phyloP scores from a whole-genome alignment of 768 basidiomycete genomes.

The Lactarius akahatsu region DNA sequence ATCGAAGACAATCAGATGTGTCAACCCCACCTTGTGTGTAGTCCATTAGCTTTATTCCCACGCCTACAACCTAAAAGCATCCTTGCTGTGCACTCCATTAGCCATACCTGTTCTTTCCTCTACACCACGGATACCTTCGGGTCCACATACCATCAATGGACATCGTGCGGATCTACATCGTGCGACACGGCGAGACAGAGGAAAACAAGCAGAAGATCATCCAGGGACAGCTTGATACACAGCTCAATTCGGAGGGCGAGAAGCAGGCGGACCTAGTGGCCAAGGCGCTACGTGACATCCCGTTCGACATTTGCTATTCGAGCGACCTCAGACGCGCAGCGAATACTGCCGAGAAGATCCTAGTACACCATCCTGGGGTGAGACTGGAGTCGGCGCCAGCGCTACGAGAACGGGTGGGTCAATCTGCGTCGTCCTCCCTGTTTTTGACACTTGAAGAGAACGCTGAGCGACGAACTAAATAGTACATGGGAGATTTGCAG shows the following conservation, averaged over 20 bases:
- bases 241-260: constrained; percentile 60
- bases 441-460: not conserved
- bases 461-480: not conserved
- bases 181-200: constrained; percentile 79
- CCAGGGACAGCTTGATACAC: constrained; percentile 74
- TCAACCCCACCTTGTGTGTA: not conserved
- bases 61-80: too few species aligned
- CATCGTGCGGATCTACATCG: constrained; percentile 55
- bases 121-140: not conserved
- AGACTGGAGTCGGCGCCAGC: constrained; percentile 44
- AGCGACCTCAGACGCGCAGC: constrained; percentile 73
- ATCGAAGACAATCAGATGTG: not conserved
- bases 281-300: constrained; percentile 50
- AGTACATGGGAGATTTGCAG: constrained; percentile 66
- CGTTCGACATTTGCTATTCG: constrained; percentile 59
- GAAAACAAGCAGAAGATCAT: constrained; percentile 61
- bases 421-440: not conserved
- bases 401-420: constrained; percentile 66
- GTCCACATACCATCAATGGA: constrained; percentile 30
- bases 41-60: not conserved
- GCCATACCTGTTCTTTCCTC: not conserved
- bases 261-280: constrained; percentile 60
- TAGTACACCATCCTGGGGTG: constrained; percentile 51
- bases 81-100: not conserved
- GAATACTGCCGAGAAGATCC: constrained; percentile 69